phyloP scores from a whole-genome alignment of 1,284 basidiomycete species.

The Cryptococcus jaspeensis region DNA sequence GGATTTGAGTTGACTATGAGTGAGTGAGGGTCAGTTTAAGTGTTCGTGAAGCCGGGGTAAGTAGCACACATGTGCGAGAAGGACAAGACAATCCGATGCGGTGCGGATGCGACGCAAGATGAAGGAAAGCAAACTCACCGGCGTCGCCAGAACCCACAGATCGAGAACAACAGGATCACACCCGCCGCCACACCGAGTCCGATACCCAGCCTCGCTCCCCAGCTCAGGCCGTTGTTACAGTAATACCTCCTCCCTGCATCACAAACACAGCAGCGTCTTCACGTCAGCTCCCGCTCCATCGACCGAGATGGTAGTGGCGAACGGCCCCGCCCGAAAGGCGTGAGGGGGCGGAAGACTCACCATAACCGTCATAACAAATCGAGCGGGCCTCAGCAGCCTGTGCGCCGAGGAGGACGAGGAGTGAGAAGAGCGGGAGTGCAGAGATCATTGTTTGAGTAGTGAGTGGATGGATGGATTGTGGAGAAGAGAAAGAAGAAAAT shows the following conservation, averaged over 20 bases:
- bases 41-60: constrained; percentile 1
- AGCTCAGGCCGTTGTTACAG: constrained; percentile 31
- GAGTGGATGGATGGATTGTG: not conserved
- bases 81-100: not conserved
- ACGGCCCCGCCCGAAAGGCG: not conserved
- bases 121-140: constrained; percentile 33
- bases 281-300: not conserved
- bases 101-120: not conserved
- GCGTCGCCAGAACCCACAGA: constrained; percentile 36
- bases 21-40: not conserved
- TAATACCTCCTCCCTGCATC: constrained; percentile 25
- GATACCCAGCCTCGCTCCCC: constrained; percentile 46
- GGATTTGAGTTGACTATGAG: constrained; percentile 22
- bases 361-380: constrained; percentile 17
- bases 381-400: not conserved
- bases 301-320: not conserved
- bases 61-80: constrained; percentile 1
- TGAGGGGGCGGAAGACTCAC: constrained; percentile 11
- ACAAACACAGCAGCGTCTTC: not conserved
- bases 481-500: not conserved
- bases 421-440: constrained; percentile 2
- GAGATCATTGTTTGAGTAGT: constrained; percentile 1
- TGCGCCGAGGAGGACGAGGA: constrained; percentile 8
- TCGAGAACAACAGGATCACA: constrained; percentile 33
- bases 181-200: constrained; percentile 43